Base-by-base conservation (phyloP, 2,329 filamentous ascomycete genomes). In the Venturia carpophila region DNA sequence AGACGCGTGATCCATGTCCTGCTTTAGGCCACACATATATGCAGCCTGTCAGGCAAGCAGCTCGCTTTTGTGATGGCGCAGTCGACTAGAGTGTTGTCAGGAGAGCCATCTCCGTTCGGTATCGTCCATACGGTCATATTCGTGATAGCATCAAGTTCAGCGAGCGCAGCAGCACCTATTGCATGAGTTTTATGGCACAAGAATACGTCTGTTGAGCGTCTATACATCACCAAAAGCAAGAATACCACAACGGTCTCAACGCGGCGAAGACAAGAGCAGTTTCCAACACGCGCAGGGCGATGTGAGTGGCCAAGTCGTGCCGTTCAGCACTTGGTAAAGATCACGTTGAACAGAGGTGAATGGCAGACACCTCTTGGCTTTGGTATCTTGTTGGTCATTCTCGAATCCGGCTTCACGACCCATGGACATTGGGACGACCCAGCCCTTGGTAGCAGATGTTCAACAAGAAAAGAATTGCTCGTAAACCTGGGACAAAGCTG, bases 31-130 rank as follows among this genome's bases (percentile, higher is more conserved):
- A 62, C 61, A 43, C 41, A 64, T 63, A 55, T 34, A 58, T 19
- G 27, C 45, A 55, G 66, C 65, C 63, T 69, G 68, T 56, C 68
- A 68, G 68, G 68, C 68, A 68, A 66, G 66, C 68, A 69, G 67
- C 47, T 66, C 64, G 64, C 45, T 63, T 43, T 52, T 64, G 62
- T 43, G 45, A 47, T 34, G 64, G 64, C 43, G 55, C 55, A 61
- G 64, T 65, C 60, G 58, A 62, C 55, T 67, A 64, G 65, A 67
- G 67, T 68, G 66, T 52, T 66, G 65, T 60, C 42, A 34, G 42
- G 64, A 64, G 65, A 55, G 17, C n/a, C 19, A 24, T 42, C 24
- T 39, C n/a, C 37, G 39, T 17, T 61, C 21, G 37, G 39, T 61
- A 61, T 45, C 27, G 60, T 45, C 60, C 37, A 17, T 7, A 42